Evolutionary conservation across 805 yeast species (phyloP).

Genomic region (Phaffomyces thermotolerans): DNA sequence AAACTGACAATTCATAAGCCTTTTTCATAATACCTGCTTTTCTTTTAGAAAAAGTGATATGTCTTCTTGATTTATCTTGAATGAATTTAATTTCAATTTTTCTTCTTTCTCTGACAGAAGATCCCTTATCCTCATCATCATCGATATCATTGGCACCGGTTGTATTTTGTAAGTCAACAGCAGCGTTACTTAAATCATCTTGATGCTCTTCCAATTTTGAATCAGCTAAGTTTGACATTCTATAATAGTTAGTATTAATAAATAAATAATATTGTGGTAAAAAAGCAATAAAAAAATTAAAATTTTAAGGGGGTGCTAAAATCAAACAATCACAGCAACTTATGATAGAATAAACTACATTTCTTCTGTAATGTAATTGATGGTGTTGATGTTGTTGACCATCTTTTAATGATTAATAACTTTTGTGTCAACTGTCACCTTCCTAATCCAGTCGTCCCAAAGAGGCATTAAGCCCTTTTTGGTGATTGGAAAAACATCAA

Average conservation of each 20-base stretch:
- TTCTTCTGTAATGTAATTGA: neutral
- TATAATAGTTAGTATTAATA: neutral
- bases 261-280: too few species aligned
- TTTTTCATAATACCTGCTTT: constrained; percentile 99
- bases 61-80: constrained; percentile 96
- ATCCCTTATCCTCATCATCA: constrained; percentile 43
- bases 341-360: too few species aligned
- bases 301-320: too few species aligned
- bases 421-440: constrained; percentile 6
- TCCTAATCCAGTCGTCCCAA: constrained; percentile 7
- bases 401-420: neutral
- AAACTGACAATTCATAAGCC: constrained; percentile 94
- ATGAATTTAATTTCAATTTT: constrained; percentile 96
- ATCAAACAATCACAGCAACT: too few species aligned
- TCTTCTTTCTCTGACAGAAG: constrained; percentile 54
- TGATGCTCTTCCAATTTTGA: constrained; percentile 17
- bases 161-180: constrained; percentile 5
- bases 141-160: constrained; percentile 27
- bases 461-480: constrained; percentile 7
- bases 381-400: neutral
- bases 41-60: constrained; percentile 95
- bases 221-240: constrained; percentile 22
- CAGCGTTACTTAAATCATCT: constrained; percentile 19
- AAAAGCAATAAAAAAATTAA: too few species aligned
- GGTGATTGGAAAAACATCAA: constrained; percentile 3